Base-by-base conservation (phyloP, 352 stramenopile genomes). In the Elongisporangium undulatum region DNA sequence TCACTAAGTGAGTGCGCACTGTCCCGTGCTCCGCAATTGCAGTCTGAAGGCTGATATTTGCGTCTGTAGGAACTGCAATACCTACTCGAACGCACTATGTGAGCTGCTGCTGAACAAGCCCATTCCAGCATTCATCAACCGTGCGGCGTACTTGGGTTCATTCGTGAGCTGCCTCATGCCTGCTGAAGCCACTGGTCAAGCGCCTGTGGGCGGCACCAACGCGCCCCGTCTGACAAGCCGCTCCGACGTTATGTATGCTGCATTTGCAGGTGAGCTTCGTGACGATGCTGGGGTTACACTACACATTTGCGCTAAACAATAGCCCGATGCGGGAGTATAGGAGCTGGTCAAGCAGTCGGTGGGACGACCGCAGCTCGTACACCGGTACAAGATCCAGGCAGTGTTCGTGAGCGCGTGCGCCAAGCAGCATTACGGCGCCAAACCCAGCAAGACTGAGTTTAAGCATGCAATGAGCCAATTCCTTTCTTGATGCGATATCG, bases 101-200 rank as follows among this genome's bases (percentile, higher is more conserved):
- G 92, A 87, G 58, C 64, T 88, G 50, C 77, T 98, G 23, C 62
- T 98, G 53, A 64, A 64, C 24, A 83, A 80, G 24, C 67, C 78
- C 13, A 96, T 98, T 57, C 94, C 94, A 6, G 62, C 74, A 34
- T 95, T 97, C 74, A 77, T 98, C 51, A 98, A 98, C 62, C 90
- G 94, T 60, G 85, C 90, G 4, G 90, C 92, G n/a, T 92, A 97
- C 76, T 64, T 98, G n/a, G 93, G 87, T 19, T 94, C 85, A n/a
- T 95, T 90, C 63, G 70, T 92, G 19, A 91, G 82, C 68, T 95
- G 85, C 57, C 64, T 95, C 53, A 69, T 95, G 64, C 85, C 85
- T 9, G 59, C 75, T 12, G 72, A 87, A 12, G 29, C 79, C 21
- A 68, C 67, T 9, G 69, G 71, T 13, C 74, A 90, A 64, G 82